A percentile compares a stretch with the other conserved stretches of the same genome.
Conservation (phyloP, 768 basidiomycete species). For the Boletellus emodensis region DNA sequence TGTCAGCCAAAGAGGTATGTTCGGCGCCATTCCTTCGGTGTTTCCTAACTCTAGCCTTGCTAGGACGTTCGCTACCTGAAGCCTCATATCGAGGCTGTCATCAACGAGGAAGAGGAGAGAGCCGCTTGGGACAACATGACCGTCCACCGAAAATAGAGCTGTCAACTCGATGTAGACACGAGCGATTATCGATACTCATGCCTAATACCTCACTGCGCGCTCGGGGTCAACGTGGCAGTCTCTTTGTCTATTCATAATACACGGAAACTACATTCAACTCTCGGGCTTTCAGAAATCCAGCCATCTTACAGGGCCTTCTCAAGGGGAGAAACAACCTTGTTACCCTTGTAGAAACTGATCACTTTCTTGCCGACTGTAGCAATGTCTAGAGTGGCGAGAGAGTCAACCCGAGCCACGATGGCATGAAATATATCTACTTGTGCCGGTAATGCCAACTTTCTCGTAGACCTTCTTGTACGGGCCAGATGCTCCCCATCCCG, state of each 20-base stretch:
- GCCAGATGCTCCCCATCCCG: conserved; percentile 83
- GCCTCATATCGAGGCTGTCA: conserved; percentile 69
- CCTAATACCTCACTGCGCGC: conserved; percentile 4
- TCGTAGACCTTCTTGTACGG: conserved; percentile 90
- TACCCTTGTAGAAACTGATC: conserved; percentile 79
- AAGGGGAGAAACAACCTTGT: conserved; percentile 67
- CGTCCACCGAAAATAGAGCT: conserved; percentile 62
- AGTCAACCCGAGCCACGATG: conserved; percentile 6
- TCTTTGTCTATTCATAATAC: conserved; percentile 10
- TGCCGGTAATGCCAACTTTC: conserved; percentile 81
- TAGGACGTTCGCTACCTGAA: conserved; percentile 91
- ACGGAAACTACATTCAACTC: conserved; percentile 10
- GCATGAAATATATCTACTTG: conserved; percentile 44
- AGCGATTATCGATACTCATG: conserved; percentile 15
- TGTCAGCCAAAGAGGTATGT: conserved; percentile 67
- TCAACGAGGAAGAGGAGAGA: conserved; percentile 75
- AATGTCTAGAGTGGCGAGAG: conserved; percentile 47
- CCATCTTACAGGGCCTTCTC: conserved; percentile 58
- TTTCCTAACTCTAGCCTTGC: conserved; percentile 6
- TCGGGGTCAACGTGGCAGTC: neutral
- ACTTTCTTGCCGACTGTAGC: conserved; percentile 82
- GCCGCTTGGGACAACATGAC: conserved; percentile 73
- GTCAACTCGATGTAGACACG: conserved; percentile 22
- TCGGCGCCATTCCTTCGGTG: neutral
- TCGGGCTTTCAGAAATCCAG: neutral